Evolutionary conservation across 148 eudicot genomes (phyloP).

Genomic region (Gaultheria prostrata): DNA sequence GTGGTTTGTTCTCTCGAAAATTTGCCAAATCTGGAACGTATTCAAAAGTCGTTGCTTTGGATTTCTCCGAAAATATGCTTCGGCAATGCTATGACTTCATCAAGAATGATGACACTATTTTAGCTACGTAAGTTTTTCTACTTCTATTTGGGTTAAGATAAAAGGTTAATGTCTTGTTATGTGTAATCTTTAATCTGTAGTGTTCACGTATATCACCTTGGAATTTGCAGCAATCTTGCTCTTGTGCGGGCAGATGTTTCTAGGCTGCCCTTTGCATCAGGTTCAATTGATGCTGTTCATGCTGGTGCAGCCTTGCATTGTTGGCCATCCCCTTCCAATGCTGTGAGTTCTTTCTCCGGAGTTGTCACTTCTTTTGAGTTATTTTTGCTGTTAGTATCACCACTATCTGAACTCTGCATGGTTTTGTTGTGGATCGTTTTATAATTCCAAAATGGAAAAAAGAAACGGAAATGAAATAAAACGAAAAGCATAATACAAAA

Average conservation of each 20-base stretch:
- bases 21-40: slow-evolving; percentile 74
- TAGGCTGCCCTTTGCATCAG: slow-evolving; percentile 87
- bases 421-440: not conserved
- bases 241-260: slow-evolving; percentile 97
- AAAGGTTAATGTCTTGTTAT: not conserved
- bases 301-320: slow-evolving; percentile 99
- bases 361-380: not conserved
- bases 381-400: not conserved
- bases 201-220: slow-evolving; percentile 9
- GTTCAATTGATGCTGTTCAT: slow-evolving; percentile 95
- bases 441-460: not conserved
- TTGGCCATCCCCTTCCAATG: slow-evolving; percentile 98
- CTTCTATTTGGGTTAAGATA: not conserved
- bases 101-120: slow-evolving; percentile 58
- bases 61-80: slow-evolving; percentile 97
- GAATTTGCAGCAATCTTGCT: slow-evolving; percentile 74
- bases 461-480: not conserved
- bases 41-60: slow-evolving; percentile 84
- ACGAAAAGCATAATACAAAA: not conserved
- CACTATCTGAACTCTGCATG: not conserved
- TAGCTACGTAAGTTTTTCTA: slow-evolving; percentile 46
- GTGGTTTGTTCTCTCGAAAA: slow-evolving; percentile 90
- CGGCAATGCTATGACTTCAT: slow-evolving; percentile 86
- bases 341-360: slow-evolving; percentile 44
- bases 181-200: not conserved